A percentile compares a stretch with the other conserved stretches of the same genome.
Evolutionary conservation across 2,329 filamentous ascomycete species (phyloP).

Genomic region (Colletotrichum sp.): DNA sequence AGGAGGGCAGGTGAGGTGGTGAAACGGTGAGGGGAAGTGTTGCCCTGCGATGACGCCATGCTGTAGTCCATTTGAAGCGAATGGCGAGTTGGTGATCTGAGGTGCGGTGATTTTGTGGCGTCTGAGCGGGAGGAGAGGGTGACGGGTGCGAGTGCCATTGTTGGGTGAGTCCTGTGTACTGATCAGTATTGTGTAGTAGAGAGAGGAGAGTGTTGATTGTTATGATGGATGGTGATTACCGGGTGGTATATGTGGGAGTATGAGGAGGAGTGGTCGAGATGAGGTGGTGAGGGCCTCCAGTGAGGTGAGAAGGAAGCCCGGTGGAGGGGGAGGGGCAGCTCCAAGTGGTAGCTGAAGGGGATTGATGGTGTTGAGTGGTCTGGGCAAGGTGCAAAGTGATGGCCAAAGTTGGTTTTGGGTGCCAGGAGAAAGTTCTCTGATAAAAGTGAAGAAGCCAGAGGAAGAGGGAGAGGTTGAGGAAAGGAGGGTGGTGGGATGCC

Average conservation of each 20-base stretch:
- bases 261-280: neutral
- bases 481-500: constrained; percentile 19
- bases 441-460: neutral
- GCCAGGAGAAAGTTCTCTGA: neutral
- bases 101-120: neutral
- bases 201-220: neutral
- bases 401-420: neutral
- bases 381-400: neutral
- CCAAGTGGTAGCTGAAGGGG: neutral
- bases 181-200: neutral
- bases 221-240: neutral
- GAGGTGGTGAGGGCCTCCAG: neutral
- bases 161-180: neutral
- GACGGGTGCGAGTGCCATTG: neutral
- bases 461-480: neutral
- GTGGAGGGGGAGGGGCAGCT: neutral
- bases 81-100: neutral
- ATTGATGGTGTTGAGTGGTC: neutral
- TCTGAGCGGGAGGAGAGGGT: neutral
- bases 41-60: neutral
- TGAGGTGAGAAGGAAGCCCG: neutral
- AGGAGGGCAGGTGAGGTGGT: neutral
- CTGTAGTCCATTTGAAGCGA: neutral
- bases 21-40: neutral
- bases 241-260: neutral